A percentile compares a stretch with the other conserved stretches of the same genome.
These are phyloP conservation scores for Rubia yunnanensis DNA, from an alignment of 257 asterid genomes.

Conservation along the genomic window DNA sequence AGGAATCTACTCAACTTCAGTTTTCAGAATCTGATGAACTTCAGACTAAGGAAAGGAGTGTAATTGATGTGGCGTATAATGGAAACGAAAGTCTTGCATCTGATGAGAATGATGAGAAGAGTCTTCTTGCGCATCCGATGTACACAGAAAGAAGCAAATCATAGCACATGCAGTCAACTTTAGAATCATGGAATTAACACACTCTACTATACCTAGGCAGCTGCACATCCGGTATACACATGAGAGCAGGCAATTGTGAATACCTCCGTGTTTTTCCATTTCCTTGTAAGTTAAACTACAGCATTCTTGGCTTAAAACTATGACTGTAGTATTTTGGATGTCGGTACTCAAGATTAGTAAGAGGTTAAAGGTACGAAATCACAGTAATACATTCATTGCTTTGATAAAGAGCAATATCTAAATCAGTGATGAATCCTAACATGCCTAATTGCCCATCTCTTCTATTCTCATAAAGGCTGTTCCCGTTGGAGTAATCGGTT, in stretches of 20 bases:
- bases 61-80: slow-evolving; percentile 31
- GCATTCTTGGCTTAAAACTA: background rate
- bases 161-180: slow-evolving; percentile 5
- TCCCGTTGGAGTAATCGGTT: too few relatives aligned
- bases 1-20: slow-evolving; percentile 21
- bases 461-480: too few relatives aligned
- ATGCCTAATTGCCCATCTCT: too few relatives aligned
- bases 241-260: background rate
- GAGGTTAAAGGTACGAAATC: too few relatives aligned
- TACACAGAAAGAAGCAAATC: slow-evolving; percentile 18
- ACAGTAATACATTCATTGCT: too few relatives aligned
- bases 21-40: slow-evolving; percentile 19
- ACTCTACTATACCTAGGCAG: background rate
- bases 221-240: background rate
- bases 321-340: background rate
- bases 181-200: background rate
- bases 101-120: slow-evolving; percentile 41
- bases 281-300: background rate
- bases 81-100: slow-evolving; percentile 26
- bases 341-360: too few relatives aligned
- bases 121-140: slow-evolving; percentile 32
- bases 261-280: background rate
- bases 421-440: too few relatives aligned
- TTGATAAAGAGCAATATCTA: too few relatives aligned
- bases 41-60: slow-evolving; percentile 24